Evolutionary conservation across 2,329 filamentous ascomycete genomes (phyloP), one percentile per base, ranked within the genome.

Genomic region (Rutstroemia sp.): DNA sequence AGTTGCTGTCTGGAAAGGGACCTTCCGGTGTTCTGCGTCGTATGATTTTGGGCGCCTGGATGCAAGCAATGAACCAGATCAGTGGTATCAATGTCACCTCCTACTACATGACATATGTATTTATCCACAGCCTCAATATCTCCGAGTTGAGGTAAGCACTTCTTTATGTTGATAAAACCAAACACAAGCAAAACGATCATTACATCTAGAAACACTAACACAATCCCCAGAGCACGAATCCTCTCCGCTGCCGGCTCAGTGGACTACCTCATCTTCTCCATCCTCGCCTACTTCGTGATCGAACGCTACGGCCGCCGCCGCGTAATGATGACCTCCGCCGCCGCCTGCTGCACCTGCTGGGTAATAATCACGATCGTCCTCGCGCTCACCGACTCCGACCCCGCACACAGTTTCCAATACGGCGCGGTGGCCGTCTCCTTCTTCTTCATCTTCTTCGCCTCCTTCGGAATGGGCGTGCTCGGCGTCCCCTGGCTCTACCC

Each of bases 221-320:
- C n/a, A 9, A 34, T 27, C 9, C 9, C 54, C 3, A 70, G 70
- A 39, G 68, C 73, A 7, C 71, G 74, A 7, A 72, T 77, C 19
- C 65, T 77, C 7, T 70, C 74, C 4, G 74, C 73, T 0, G 76
- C 75, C 9, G 76, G 76, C 1, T 74, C n/a, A 23, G 71, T 77
- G 14, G 72, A 77, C 14, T 78, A 78, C 64, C 69, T 75, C 30
- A 73, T 75, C 9, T 73, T 73, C 3, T 67, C 70, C 0, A 53
- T 71, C 6, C 55, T 73, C 16, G 72, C 71, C 38, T 46, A 52
- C 40, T 52, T 46, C 14, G 50, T 52, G 1, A 52, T 52, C n/a
- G 76, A 78, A 69, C 78, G 80, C 1, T 79, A 85, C 3, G 85
- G 85, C 10, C 83, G 87, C 30, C 78, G 87, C n/a, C 79, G 81